Percentiles rank a stretch among this genome's conserved stretches.
phyloP scores from a whole-genome alignment of 2,329 filamentous ascomycete genomes.

The Aspergillus fischeri region DNA sequence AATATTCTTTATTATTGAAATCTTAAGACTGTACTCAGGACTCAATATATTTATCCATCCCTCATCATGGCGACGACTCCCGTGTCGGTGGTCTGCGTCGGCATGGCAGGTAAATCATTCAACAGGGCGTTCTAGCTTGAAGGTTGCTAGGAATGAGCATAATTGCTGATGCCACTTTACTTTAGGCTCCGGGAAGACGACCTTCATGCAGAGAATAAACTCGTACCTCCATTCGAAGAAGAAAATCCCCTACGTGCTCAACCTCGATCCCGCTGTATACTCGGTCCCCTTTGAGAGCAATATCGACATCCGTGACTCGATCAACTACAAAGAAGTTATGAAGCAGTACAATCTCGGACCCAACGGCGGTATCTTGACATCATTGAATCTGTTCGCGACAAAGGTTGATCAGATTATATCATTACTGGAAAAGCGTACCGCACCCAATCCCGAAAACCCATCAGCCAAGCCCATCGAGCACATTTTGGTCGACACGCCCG shows the following conservation, averaged over 20 bases:
- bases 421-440: constrained; percentile 82
- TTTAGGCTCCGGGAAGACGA: constrained; percentile 92
- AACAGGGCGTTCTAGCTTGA: not conserved
- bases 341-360: constrained; percentile 97
- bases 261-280: constrained; percentile 91
- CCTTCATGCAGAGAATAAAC: constrained; percentile 98
- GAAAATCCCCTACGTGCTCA: constrained; percentile 87
- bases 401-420: constrained; percentile 94
- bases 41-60: not conserved
- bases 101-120: constrained; percentile 75
- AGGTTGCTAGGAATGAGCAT: constrained; percentile 4
- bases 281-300: constrained; percentile 94
- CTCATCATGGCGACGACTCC: constrained; percentile 52
- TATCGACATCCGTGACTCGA: constrained; percentile 97
- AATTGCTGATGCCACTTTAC: constrained; percentile 1
- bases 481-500: constrained; percentile 91
- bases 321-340: constrained; percentile 99
- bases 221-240: constrained; percentile 79
- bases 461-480: constrained; percentile 63
- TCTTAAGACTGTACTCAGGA: not conserved
- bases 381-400: constrained; percentile 91
- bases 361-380: constrained; percentile 94
- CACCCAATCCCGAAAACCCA: constrained; percentile 49
- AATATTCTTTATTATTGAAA: not conserved
- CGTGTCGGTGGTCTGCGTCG: constrained; percentile 84